Conservation (phyloP, 768 basidiomycete species). For the Lactifluus piperatus region DNA sequence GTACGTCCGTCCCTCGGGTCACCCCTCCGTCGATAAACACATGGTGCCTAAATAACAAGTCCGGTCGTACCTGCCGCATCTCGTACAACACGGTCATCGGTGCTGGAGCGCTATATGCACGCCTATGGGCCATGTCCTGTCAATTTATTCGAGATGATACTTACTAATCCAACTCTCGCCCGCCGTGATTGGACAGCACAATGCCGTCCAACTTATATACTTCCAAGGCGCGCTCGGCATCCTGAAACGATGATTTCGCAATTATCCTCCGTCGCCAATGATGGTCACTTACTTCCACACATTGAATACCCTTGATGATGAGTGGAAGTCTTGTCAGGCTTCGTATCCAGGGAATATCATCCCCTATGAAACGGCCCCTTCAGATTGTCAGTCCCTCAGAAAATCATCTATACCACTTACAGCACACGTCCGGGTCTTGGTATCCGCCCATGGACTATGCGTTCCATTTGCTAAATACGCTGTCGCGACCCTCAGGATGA, state of each 20-base stretch:
- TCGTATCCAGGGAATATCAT: slow-evolving; percentile 33
- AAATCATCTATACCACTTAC: slow-evolving; percentile 19
- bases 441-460: slow-evolving; percentile 26
- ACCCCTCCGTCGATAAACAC: slow-evolving; percentile 42
- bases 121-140: neutral
- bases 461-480: neutral
- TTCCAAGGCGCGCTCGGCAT: slow-evolving; percentile 38
- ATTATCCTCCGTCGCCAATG: neutral
- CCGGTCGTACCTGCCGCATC: slow-evolving; percentile 33
- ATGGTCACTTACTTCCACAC: slow-evolving; percentile 30
- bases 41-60: slow-evolving; percentile 31
- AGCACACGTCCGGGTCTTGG: slow-evolving; percentile 29
- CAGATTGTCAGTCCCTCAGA: neutral
- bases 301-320: slow-evolving; percentile 39
- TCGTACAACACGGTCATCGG: slow-evolving; percentile 39
- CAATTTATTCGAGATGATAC: slow-evolving; percentile 12
- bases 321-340: slow-evolving; percentile 34
- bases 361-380: slow-evolving; percentile 20
- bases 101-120: slow-evolving; percentile 29
- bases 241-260: slow-evolving; percentile 22
- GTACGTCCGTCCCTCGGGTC: slow-evolving; percentile 38
- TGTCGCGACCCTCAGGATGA: neutral
- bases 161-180: slow-evolving; percentile 37
- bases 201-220: slow-evolving; percentile 36
- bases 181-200: slow-evolving; percentile 44